phyloP scores from a whole-genome alignment of 208 protist species.

The Leishmania turanica region DNA sequence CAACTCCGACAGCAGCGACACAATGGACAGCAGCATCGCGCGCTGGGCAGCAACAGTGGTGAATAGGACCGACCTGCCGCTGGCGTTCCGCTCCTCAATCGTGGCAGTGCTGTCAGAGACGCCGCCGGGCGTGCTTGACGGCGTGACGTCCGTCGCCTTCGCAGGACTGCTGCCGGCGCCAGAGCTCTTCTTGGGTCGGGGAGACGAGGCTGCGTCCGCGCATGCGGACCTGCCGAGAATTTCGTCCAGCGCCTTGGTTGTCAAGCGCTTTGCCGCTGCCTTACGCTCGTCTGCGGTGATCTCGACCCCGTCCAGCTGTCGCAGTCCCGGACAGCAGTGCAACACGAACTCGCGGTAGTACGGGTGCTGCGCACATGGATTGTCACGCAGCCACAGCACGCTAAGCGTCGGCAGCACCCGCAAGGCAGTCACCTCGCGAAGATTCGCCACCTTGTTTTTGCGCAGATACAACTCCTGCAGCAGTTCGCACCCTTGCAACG shows the following conservation, averaged over 20 bases:
- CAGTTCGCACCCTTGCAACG: conserved; percentile 65
- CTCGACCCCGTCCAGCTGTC: conserved; percentile 87
- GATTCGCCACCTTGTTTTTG: conserved; percentile 85
- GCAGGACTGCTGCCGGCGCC: conserved; percentile 4
- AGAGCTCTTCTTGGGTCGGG: conserved; percentile 11
- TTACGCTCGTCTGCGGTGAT: conserved; percentile 73
- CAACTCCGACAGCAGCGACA: conserved; percentile 85
- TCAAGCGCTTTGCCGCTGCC: conserved; percentile 50
- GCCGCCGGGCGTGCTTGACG: not conserved
- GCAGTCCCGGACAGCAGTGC: conserved; percentile 77
- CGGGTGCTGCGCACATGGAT: conserved; percentile 84
- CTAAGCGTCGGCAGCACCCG: conserved; percentile 64
- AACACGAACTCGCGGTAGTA: conserved; percentile 91
- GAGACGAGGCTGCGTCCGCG: not conserved
- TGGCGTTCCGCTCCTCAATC: conserved; percentile 34
- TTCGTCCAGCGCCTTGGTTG: conserved; percentile 57
- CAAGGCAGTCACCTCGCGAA: conserved; percentile 82
- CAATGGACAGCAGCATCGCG: conserved; percentile 81
- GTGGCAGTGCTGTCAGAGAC: conserved; percentile 6
- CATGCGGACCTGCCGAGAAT: conserved; percentile 44
- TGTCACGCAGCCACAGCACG: conserved; percentile 94
- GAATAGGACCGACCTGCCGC: conserved; percentile 35
- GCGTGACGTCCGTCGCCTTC: conserved; percentile 9
- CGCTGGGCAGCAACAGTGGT: conserved; percentile 67
- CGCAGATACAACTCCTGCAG: conserved; percentile 93